A percentile compares a stretch with the other conserved stretches of the same genome.
These are phyloP conservation scores for Metschnikowia amazonensis DNA, from an alignment of 805 yeast species.

Conservation along the genomic window DNA sequence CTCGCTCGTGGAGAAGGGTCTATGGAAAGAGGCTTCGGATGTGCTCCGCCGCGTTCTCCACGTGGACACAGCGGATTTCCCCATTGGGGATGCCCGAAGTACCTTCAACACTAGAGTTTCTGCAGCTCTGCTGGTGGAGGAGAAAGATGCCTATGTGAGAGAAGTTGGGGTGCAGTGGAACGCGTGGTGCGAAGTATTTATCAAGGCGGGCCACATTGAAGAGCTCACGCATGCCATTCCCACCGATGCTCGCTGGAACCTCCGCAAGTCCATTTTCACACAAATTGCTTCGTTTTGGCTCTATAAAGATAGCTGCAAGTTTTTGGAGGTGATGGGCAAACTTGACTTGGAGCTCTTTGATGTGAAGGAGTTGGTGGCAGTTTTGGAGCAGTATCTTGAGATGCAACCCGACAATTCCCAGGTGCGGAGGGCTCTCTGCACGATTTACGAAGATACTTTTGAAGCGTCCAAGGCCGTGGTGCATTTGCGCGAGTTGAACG, in stretches of 20 bases:
- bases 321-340: constrained; percentile 40
- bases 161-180: constrained; percentile 54
- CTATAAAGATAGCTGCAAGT: constrained; percentile 21
- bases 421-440: constrained; percentile 45
- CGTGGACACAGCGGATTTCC: constrained; percentile 20
- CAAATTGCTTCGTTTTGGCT: constrained; percentile 50
- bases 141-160: constrained; percentile 18
- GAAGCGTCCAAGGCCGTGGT: constrained; percentile 62
- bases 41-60: constrained; percentile 36
- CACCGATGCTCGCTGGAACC: constrained; percentile 29
- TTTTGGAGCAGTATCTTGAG: constrained; percentile 47
- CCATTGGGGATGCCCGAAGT: constrained; percentile 30
- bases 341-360: constrained; percentile 64
- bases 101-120: constrained; percentile 22
- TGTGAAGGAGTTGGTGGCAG: constrained; percentile 36
- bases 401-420: constrained; percentile 9
- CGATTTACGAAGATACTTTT: constrained; percentile 52
- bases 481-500: constrained; percentile 57
- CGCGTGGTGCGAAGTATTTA: constrained; percentile 52
- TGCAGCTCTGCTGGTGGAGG: constrained; percentile 14
- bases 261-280: constrained; percentile 27
- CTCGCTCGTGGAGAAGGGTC: constrained; percentile 34
- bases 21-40: constrained; percentile 55
- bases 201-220: constrained; percentile 43
- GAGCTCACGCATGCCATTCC: constrained; percentile 59